Conservation (phyloP, 768 basidiomycete species). For the Leccinum subgranulosum region DNA sequence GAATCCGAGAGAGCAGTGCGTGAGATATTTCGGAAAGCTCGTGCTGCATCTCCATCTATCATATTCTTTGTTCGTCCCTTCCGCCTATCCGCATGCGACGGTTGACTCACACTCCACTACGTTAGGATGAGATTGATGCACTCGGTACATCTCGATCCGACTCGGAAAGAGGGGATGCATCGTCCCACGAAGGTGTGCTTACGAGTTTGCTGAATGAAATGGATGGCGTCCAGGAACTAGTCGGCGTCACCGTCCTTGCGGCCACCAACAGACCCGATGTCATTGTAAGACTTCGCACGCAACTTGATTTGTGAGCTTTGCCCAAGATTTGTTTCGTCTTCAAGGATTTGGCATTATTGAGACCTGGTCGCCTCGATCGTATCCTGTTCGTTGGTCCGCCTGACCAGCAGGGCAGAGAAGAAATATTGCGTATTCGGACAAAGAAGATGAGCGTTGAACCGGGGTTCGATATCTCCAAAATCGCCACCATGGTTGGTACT, state of each 20-base stretch:
- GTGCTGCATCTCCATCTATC: slow-evolving; percentile 91
- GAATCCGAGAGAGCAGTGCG: slow-evolving; percentile 95
- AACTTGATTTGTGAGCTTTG: background rate
- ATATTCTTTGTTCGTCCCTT: slow-evolving; percentile 80
- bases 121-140: slow-evolving; percentile 95
- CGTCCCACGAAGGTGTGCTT: slow-evolving; percentile 82
- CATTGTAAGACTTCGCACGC: slow-evolving; percentile 52
- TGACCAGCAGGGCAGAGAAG: slow-evolving; percentile 70
- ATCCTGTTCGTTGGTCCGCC: slow-evolving; percentile 95
- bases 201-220: slow-evolving; percentile 95
- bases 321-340: background rate
- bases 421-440: slow-evolving; percentile 80
- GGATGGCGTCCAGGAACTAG: slow-evolving; percentile 95
- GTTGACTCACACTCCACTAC: background rate
- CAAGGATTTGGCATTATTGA: slow-evolving; percentile 92
- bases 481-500: slow-evolving; percentile 63
- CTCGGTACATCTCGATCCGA: slow-evolving; percentile 75
- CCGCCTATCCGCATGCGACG: background rate
- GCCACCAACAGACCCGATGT: slow-evolving; percentile 95
- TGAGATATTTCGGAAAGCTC: slow-evolving; percentile 93
- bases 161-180: slow-evolving; percentile 46
- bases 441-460: slow-evolving; percentile 77
- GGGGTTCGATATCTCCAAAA: slow-evolving; percentile 57
- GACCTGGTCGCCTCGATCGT: slow-evolving; percentile 91
- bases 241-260: slow-evolving; percentile 93